Conservation (phyloP, 345 rosid species). For the Orychophragmus violaceus region DNA sequence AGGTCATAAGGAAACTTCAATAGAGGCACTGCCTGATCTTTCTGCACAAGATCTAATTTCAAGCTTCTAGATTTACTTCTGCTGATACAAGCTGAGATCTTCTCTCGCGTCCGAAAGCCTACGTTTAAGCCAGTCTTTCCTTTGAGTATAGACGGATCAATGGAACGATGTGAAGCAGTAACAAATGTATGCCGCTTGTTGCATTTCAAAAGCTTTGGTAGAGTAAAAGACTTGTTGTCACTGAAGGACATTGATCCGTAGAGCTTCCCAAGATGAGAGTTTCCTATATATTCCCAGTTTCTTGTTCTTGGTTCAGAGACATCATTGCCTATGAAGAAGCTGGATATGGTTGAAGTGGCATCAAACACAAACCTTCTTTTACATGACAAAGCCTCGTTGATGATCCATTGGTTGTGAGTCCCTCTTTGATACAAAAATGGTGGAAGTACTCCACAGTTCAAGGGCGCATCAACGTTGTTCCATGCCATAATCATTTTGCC, state of each 20-base stretch:
- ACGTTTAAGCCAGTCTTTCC: constrained; percentile 25
- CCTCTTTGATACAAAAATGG: constrained; percentile 78
- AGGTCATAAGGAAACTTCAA: constrained; percentile 48
- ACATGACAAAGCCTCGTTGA: constrained; percentile 61
- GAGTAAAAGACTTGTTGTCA: constrained; percentile 31
- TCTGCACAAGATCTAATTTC: constrained; percentile 29
- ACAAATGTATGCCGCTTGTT: constrained; percentile 39
- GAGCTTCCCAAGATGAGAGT: constrained; percentile 58
- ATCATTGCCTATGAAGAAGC: constrained; percentile 35
- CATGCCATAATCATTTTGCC: constrained; percentile 65
- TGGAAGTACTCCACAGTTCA: constrained; percentile 72
- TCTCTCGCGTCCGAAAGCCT: constrained; percentile 36
- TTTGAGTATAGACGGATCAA: neutral
- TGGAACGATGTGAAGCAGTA: constrained; percentile 26
- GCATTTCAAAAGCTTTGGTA: constrained; percentile 60
- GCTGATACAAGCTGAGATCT: constrained; percentile 42
- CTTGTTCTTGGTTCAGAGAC: constrained; percentile 26
- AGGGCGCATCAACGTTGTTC: constrained; percentile 53
- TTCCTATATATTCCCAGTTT: constrained; percentile 72
- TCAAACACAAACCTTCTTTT: constrained; percentile 68
- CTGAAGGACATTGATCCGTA: constrained; percentile 60
- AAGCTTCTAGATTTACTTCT: constrained; percentile 29
- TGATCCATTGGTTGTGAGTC: constrained; percentile 56
- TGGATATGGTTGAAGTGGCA: constrained; percentile 62
- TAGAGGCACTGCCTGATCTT: constrained; percentile 30